Base-by-base conservation (phyloP, 768 basidiomycete genomes). In the Tricholoma sp. region DNA sequence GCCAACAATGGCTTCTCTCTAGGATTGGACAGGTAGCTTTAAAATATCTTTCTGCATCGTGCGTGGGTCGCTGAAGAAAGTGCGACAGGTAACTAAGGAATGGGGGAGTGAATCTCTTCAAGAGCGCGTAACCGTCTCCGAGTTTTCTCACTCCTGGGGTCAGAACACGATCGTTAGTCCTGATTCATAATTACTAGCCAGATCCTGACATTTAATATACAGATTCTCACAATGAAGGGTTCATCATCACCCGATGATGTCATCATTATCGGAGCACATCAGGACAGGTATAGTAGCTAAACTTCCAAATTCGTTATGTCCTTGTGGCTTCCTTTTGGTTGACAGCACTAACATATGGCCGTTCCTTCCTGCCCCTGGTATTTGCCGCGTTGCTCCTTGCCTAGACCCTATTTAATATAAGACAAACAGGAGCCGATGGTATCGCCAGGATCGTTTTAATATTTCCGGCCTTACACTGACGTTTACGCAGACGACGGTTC, bases 71-170 rank as follows among this genome's bases (percentile, higher is more conserved):
- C 32, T 61, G 21, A 57, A 7, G 16, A 21, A 49, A 35, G n/a
- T 21, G 34, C 55, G 31, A 50, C 61, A 91, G 89, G 82, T 87
- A 59, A 93, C 91, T 2, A 62, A 72, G 35, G 68, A 85, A 62
- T 82, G 74, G 57, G 89, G 85, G 12, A 79, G 84, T 4, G 68
- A 82, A 41, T 75, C 77, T 31, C 72, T 93, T 50, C 79, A 73
- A 46, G 64, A 79, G 47, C 63, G 69, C 14, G 89, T 96, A 63
- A 79, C 80, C 5, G 70, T 93, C 57, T 73, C 77, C 22, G 91
- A 92, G 69, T 93, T 94, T 63, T 56, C 73, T 50, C 92, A 94
- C 68, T 72, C 83, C 2, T 94, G 93, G 94, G 86, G 86, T 9
- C 94, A 97, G 77, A 86, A 89, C 70, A 81, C 82, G 52, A 84